Base-by-base conservation (phyloP, 495 filamentous ascomycete genomes). In the Penicillium goetzii region DNA sequence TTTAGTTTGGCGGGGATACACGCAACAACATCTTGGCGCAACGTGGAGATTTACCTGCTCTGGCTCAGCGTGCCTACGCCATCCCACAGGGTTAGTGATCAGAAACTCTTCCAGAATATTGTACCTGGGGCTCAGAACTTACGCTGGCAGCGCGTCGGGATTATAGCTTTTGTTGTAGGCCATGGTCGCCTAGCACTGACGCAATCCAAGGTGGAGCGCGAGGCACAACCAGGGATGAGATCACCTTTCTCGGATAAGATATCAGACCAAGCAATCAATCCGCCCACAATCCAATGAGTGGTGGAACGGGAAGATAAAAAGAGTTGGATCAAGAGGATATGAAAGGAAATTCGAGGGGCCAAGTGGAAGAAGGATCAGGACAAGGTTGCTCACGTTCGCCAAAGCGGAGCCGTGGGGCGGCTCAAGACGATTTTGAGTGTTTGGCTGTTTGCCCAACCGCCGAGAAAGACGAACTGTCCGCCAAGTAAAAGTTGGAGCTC, bases 71-170 rank as follows among this genome's bases (percentile, higher is more conserved):
- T 97, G 95, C 67, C 92, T 96, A 74, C 67, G 32, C 12, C 41
- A 59, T 60, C 51, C n/a, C 52, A 59, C 7, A 25, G 4, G 15
- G 59, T 72, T 25, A 72, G 61, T 47, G 54, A 61, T 50, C 61
- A 41, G 19, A 30, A 49, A 1, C 25, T 58, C 23, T 56, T 17
- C 52, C n/a, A 4, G 53, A 5, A 38, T 38, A 36, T 33, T 63
- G 40, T 30, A 47, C 14, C 12, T 30, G 34, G 25, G 6, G n/a
- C 8, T 47, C 2, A 10, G 11, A 15, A 88, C 92, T 86, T 81
- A 96, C 89, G 92, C 92, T 75, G 95, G 95, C 62, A 99, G 87
- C 76, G 92, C 92, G 80, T 99, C 96, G n/a, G 94, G 94, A 72
- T 99, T 97, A 79, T 90, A 92, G 45, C 86, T 84, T 70, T 88